phyloP scores from a whole-genome alignment of 192 early-diverging fungal genomes.

The Backusella sp. region DNA sequence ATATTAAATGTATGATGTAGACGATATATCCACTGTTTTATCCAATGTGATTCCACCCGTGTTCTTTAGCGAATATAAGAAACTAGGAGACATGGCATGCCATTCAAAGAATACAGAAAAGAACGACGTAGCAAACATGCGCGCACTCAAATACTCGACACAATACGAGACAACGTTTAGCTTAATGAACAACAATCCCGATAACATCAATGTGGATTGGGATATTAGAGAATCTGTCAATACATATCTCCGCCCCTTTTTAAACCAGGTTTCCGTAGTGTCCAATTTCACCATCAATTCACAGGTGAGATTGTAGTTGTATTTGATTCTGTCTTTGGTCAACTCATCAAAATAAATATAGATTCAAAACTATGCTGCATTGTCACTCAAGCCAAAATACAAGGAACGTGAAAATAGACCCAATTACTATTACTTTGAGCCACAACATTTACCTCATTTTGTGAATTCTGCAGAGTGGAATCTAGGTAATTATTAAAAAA shows the following conservation, averaged over 20 bases:
- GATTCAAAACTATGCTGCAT: slow-evolving; percentile 78
- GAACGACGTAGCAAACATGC: slow-evolving; percentile 49
- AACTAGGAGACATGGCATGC: slow-evolving; percentile 19
- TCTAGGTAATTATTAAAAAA: slow-evolving; percentile 53
- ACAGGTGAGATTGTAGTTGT: slow-evolving; percentile 41
- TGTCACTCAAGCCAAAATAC: slow-evolving; percentile 66
- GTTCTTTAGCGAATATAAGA: slow-evolving; percentile 12
- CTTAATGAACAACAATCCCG: slow-evolving; percentile 82
- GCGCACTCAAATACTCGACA: slow-evolving; percentile 81
- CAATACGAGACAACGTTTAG: slow-evolving; percentile 86
- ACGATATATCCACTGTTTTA: slow-evolving; percentile 13
- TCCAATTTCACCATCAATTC: slow-evolving; percentile 78
- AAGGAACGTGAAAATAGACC: slow-evolving; percentile 41
- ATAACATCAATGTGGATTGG: slow-evolving; percentile 71
- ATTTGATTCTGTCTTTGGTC: neutral
- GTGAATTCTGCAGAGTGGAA: slow-evolving; percentile 98
- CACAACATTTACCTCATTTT: slow-evolving; percentile 82
- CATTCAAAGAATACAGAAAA: slow-evolving; percentile 11
- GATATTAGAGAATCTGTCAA: slow-evolving; percentile 72
- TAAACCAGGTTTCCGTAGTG: slow-evolving; percentile 64
- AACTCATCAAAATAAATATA: neutral
- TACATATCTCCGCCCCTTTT: slow-evolving; percentile 69
- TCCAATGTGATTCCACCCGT: slow-evolving; percentile 24
- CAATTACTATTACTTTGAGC: slow-evolving; percentile 55
- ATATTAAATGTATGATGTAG: neutral